phyloP scores from a whole-genome alignment of 2,329 filamentous ascomycete species.

The Colletotrichum sansevieriae region DNA sequence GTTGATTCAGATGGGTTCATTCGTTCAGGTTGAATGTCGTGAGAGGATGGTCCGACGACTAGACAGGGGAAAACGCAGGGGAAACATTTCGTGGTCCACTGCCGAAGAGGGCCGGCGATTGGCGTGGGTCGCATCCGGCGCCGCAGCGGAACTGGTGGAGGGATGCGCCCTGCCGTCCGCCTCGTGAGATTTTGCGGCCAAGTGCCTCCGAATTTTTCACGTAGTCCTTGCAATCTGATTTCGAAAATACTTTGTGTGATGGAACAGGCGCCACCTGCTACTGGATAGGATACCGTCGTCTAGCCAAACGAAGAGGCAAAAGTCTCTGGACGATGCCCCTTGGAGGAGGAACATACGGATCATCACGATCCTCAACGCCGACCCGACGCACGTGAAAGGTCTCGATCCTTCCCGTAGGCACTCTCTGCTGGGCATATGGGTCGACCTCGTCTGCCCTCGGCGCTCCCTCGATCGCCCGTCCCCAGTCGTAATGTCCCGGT shows the following conservation, averaged over 20 bases:
- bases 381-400: background rate
- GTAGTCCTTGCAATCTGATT: no score
- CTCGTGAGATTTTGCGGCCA: no score
- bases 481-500: conserved; percentile 41
- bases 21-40: background rate
- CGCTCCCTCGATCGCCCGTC: background rate
- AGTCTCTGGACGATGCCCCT: background rate
- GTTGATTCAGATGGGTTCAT: background rate
- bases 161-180: no score
- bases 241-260: no score
- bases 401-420: background rate
- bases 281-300: background rate
- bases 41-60: background rate
- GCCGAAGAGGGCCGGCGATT: background rate
- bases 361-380: background rate
- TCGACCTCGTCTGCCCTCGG: background rate
- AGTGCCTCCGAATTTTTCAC: no score
- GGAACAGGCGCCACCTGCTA: background rate
- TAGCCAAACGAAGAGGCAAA: background rate
- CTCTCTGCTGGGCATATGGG: background rate
- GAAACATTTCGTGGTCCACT: background rate
- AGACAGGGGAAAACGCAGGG: background rate
- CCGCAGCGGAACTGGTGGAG: background rate
- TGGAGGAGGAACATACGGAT: background rate
- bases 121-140: background rate